Evolutionary conservation across 257 asterid genomes (phyloP).

Genomic region (Penstemon newberryi): DNA sequence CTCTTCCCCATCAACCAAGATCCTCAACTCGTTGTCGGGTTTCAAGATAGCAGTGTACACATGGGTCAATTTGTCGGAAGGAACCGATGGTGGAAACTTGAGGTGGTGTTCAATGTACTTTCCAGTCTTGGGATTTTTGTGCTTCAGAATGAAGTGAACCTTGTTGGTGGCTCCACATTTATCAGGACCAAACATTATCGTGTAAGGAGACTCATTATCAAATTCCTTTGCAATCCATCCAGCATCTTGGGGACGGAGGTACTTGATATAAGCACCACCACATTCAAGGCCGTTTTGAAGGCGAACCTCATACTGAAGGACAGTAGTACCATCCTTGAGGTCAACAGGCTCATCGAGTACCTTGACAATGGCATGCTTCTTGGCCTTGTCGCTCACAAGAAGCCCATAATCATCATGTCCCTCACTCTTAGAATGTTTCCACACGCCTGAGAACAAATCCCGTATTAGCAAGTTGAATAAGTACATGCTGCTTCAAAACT

Average conservation of each 20-base stretch:
- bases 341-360: constrained; percentile 60
- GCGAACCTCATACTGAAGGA: constrained; percentile 89
- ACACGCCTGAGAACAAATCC: constrained; percentile 52
- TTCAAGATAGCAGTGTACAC: constrained; percentile 88
- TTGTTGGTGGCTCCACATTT: constrained; percentile 94
- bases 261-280: constrained; percentile 95
- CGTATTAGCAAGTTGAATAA: not conserved
- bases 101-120: constrained; percentile 91
- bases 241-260: constrained; percentile 89
- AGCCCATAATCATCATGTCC: constrained; percentile 97
- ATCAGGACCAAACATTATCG: constrained; percentile 98
- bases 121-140: constrained; percentile 83
- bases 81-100: constrained; percentile 87
- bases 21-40: constrained; percentile 66
- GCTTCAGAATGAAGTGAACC: constrained; percentile 94
- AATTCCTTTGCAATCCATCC: constrained; percentile 85
- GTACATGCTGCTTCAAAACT: not conserved
- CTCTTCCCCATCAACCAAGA: constrained; percentile 95
- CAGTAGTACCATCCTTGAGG: constrained; percentile 70
- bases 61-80: constrained; percentile 87
- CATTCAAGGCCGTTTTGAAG: constrained; percentile 94
- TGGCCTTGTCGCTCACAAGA: constrained; percentile 84
- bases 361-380: constrained; percentile 90
- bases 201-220: constrained; percentile 84
- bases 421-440: constrained; percentile 90